Conservation (phyloP, 2,329 filamentous ascomycete species). For the Periconia digitata region DNA sequence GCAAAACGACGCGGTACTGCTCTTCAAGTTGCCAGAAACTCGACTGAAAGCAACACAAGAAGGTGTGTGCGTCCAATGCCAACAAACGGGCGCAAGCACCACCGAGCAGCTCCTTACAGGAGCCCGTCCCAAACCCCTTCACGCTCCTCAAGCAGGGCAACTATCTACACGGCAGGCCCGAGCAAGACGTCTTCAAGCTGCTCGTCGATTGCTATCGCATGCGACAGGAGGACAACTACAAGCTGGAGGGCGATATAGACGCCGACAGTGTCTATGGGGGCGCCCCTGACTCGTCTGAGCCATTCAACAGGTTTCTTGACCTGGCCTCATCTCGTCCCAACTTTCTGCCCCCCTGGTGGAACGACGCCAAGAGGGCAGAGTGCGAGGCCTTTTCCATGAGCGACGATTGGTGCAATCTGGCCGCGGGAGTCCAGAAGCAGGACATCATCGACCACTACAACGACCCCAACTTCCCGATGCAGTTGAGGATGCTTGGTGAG, state of each 20-base stretch:
- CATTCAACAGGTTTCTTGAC: constrained; percentile 23
- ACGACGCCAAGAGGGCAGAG: constrained; percentile 15
- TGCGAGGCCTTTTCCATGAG: constrained; percentile 21
- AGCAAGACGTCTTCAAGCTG: constrained; percentile 30
- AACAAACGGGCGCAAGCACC: not conserved
- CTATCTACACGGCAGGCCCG: constrained; percentile 27
- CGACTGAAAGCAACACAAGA: constrained; percentile 13
- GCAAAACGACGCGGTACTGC: constrained; percentile 36
- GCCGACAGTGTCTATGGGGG: constrained; percentile 20
- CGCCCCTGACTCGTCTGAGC: constrained; percentile 12
- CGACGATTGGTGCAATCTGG: constrained; percentile 19
- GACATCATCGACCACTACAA: constrained; percentile 26
- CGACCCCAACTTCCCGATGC: constrained; percentile 24
- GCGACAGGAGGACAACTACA: constrained; percentile 23
- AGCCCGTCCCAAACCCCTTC: constrained; percentile 24
- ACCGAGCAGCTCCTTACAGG: constrained; percentile 14
- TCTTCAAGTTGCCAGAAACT: constrained; percentile 35
- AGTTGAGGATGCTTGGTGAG: constrained; percentile 29
- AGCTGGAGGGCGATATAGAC: constrained; percentile 13
- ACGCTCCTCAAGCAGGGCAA: constrained; percentile 19
- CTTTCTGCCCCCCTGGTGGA: constrained; percentile 30
- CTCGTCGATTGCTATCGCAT: constrained; percentile 35
- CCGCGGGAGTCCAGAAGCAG: constrained; percentile 14
- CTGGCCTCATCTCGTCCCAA: constrained; percentile 4
- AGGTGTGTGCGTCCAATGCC: not conserved